phyloP scores from a whole-genome alignment of 2,329 filamentous ascomycete genomes.

The Penicillium sclerotigenum region DNA sequence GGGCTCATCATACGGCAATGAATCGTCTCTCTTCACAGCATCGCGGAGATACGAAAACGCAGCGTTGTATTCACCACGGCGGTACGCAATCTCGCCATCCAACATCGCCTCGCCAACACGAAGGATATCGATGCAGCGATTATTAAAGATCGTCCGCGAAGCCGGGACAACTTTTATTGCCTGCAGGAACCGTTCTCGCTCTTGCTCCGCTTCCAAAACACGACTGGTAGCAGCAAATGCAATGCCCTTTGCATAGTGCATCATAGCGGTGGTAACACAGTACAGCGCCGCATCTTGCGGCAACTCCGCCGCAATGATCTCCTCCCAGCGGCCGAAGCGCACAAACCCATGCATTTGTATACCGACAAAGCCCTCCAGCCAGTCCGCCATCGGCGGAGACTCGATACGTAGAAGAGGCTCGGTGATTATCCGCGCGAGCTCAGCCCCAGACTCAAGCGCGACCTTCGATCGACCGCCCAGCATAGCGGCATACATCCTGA shows the following conservation, averaged over 20 bases:
- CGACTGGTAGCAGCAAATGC: constrained; percentile 60
- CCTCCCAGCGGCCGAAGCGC: constrained; percentile 70
- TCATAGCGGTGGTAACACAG: constrained; percentile 66
- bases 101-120: constrained; percentile 62
- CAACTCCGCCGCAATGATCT: constrained; percentile 58
- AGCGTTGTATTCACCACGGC: constrained; percentile 54
- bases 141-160: constrained; percentile 67
- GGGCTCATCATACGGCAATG: constrained; percentile 68
- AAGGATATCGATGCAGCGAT: constrained; percentile 62
- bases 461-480: constrained; percentile 64
- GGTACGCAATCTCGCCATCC: constrained; percentile 70
- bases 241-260: constrained; percentile 65
- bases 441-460: constrained; percentile 58
- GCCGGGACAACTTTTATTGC: constrained; percentile 53
- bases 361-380: constrained; percentile 68
- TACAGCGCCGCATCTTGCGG: constrained; percentile 61
- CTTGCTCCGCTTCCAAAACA: constrained; percentile 52
- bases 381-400: constrained; percentile 72
- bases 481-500: constrained; percentile 74
- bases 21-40: constrained; percentile 61
- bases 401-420: constrained; percentile 54
- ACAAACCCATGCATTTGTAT: constrained; percentile 68
- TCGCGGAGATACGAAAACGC: constrained; percentile 60
- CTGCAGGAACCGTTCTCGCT: constrained; percentile 52
- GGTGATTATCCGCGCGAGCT: constrained; percentile 61